These are phyloP conservation scores for Mollisia scopiformis DNA, from an alignment of 2,329 filamentous ascomycete species.

Conservation along the genomic window DNA sequence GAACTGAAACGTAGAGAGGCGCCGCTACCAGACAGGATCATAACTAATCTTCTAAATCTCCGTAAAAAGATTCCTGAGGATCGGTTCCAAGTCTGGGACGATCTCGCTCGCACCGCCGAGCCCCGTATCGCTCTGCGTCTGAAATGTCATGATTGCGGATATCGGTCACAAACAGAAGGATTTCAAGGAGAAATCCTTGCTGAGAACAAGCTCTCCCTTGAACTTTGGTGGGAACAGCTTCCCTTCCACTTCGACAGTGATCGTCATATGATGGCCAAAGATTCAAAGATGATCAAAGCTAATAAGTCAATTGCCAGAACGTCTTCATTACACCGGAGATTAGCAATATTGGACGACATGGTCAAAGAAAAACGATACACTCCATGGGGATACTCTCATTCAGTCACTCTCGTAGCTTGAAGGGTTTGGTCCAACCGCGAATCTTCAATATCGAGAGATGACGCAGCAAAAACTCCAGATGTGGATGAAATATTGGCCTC, in stretches of 20 bases:
- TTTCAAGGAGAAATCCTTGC: not conserved
- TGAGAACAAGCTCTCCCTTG: not conserved
- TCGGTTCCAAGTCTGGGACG: not conserved
- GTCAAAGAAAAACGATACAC: not conserved
- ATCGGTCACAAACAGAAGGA: not conserved
- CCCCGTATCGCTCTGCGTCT: no score
- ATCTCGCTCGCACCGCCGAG: no score
- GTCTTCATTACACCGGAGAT: not conserved
- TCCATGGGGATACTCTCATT: not conserved
- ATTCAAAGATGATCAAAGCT: not conserved
- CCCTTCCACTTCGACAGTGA: not conserved
- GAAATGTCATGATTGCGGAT: not conserved
- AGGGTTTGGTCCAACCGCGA: not conserved
- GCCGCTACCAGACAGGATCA: not conserved
- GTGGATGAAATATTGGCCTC: not conserved
- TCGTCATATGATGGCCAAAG: not conserved
- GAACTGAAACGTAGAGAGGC: no score
- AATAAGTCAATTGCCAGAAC: not conserved
- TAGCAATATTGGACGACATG: not conserved
- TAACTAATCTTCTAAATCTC: not conserved
- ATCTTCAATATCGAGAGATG: not conserved
- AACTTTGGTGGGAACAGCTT: not conserved
- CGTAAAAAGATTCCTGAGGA: not conserved
- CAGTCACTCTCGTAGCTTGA: not conserved
- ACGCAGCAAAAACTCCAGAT: not conserved